Evolutionary conservation across 2,329 filamentous ascomycete genomes (phyloP).

Genomic region (Ophiocordyceps camponoti-floridani): DNA sequence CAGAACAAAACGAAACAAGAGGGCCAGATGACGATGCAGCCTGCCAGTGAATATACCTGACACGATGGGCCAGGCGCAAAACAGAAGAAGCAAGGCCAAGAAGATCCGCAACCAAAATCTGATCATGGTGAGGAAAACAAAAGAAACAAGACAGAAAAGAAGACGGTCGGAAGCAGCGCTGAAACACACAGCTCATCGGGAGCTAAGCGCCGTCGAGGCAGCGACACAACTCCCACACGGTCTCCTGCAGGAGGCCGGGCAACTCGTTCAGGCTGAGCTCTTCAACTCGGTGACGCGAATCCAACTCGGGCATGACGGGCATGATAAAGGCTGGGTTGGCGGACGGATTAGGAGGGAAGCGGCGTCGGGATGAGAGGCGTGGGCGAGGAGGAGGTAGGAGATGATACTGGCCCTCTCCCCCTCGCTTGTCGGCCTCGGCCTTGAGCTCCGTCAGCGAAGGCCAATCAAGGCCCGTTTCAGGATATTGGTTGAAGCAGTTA

Average conservation of each 20-base stretch:
- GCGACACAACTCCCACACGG: not conserved
- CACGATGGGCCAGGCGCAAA: too few species aligned
- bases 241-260: not conserved
- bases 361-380: not conserved
- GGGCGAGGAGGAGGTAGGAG: slow-evolving; percentile 13
- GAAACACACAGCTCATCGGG: not conserved
- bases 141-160: too few species aligned
- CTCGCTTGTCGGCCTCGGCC: slow-evolving; percentile 14
- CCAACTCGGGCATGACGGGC: slow-evolving; percentile 3
- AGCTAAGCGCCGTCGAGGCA: not conserved
- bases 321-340: slow-evolving; percentile 6
- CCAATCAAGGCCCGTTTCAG: slow-evolving; percentile 11
- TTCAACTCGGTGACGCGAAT: not conserved
- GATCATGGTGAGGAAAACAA: too few species aligned
- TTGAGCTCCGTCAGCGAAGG: slow-evolving; percentile 18
- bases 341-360: slow-evolving; percentile 5
- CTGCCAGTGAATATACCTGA: not conserved
- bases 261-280: not conserved
- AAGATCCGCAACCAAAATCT: too few species aligned
- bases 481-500: slow-evolving; percentile 14
- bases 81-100: too few species aligned
- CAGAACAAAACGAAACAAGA: not conserved
- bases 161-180: not conserved
- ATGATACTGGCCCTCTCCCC: slow-evolving; percentile 7
- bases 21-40: not conserved